These are phyloP conservation scores for Aspergillus haitiensis DNA, from an alignment of 495 filamentous ascomycete species.

Conservation along the genomic window DNA sequence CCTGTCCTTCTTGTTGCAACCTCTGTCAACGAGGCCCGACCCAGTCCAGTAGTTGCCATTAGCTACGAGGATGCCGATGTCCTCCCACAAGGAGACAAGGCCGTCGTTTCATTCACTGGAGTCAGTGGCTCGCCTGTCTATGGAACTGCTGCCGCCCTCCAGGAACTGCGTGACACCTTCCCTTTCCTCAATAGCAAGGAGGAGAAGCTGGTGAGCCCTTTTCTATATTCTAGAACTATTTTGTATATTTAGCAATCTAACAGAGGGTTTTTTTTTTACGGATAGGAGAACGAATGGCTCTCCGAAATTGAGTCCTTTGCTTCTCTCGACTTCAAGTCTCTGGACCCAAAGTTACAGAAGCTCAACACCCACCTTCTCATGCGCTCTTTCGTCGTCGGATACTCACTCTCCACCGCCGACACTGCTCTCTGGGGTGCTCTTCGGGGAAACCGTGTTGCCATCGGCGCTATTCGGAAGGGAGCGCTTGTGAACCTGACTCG, in stretches of 20 bases:
- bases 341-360: constrained; percentile 71
- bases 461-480: constrained; percentile 75
- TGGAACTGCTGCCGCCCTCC: constrained; percentile 40
- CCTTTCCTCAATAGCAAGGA: constrained; percentile 49
- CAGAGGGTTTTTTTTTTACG: background rate
- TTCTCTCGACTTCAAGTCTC: constrained; percentile 71
- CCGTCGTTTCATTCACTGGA: constrained; percentile 40
- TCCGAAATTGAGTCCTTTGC: constrained; percentile 52
- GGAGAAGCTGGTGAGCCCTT: constrained; percentile 39
- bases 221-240: constrained; percentile 1
- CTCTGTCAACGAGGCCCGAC: constrained; percentile 50
- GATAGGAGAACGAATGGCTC: constrained; percentile 58
- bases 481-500: constrained; percentile 74
- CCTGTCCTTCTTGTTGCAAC: constrained; percentile 52
- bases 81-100: constrained; percentile 46
- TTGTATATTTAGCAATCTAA: no score
- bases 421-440: constrained; percentile 81
- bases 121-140: constrained; percentile 33
- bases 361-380: constrained; percentile 86
- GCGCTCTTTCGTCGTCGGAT: constrained; percentile 82
- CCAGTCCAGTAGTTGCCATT: constrained; percentile 46
- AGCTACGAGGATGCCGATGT: constrained; percentile 49
- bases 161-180: constrained; percentile 43
- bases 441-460: constrained; percentile 80
- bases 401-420: constrained; percentile 76